Evolutionary conservation across 805 yeast genomes (phyloP), one percentile per base, ranked within the genome.

Genomic region (Starmera quercuum): DNA sequence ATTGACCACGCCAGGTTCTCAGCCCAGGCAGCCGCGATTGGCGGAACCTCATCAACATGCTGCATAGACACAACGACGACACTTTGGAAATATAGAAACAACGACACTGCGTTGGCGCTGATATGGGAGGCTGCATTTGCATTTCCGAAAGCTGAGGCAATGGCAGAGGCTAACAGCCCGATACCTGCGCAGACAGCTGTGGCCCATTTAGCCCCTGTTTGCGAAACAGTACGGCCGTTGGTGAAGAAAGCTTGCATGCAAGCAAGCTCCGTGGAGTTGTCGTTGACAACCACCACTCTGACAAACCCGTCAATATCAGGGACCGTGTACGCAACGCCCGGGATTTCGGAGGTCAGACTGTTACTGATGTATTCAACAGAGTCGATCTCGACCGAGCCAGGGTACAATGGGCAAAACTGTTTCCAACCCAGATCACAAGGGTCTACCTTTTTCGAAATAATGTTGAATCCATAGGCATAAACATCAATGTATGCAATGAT

Each of bases 1-100:
- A 88, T 83, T 2, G 95, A 84, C 97, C 97, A 88, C 20, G 86
- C 87, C 50, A 88, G 66, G 52, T 88, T 87, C 56, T 84, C 94
- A 6, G 87, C 66, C 97, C 97, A 88, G 8, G 95, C 78, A 10
- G 83, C 71, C 7, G 95, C 96, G 49, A 88, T 85, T 13, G 96
- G 96, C 7, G 97, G 97, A 5, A 84, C 79, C 37, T 81, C 66
- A 49, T 80, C 85, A 31, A 86, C 95, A 41, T 82, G 81, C 55
- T 79, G 73, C 95, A 88, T 84, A 20, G 81, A 67, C 29, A 87
- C 77, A 33, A 87, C 75, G 22, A 83, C 95, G 21, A 83, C 87
- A 44, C 85, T 72, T 62, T 88, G 97, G 71, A 87, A 88, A 59
- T 88, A 88, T 33, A 78, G 63, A 61, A 88, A 84, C 39, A 88